A percentile compares a stretch with the other conserved stretches of the same genome.
Evolutionary conservation across 2,329 filamentous ascomycete genomes (phyloP).

Genomic region (Arthrobotrys musiformis): DNA sequence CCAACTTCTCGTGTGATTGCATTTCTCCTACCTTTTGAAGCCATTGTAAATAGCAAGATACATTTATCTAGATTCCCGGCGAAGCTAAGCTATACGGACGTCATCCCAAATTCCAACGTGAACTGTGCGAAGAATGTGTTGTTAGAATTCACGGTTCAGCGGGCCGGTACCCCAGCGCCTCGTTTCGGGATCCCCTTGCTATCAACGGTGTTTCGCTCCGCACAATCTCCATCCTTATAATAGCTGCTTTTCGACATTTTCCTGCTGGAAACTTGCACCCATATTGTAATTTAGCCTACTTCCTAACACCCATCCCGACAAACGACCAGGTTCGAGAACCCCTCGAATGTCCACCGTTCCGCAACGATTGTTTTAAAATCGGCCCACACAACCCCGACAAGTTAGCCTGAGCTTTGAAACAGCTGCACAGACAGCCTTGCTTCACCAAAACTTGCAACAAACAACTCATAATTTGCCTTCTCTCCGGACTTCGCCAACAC

Average conservation of each 20-base stretch:
- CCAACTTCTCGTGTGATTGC: too few species aligned
- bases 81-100: too few species aligned
- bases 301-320: background rate
- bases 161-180: slow-evolving; percentile 14
- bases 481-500: too few species aligned
- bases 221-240: background rate
- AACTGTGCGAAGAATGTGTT: background rate
- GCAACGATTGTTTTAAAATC: background rate
- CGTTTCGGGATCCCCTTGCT: slow-evolving; percentile 11
- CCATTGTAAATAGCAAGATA: background rate
- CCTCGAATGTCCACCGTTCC: background rate
- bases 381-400: background rate
- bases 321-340: background rate
- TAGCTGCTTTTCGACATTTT: too few species aligned
- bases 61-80: too few species aligned
- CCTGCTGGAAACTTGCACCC: too few species aligned
- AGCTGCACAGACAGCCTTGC: too few species aligned
- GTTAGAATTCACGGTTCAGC: background rate
- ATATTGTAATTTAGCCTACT: background rate
- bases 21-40: too few species aligned
- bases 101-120: slow-evolving; percentile 3
- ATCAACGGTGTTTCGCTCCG: slow-evolving; percentile 28
- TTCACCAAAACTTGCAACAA: too few species aligned
- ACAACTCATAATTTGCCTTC: too few species aligned
- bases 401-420: too few species aligned